Conservation (phyloP, 2,329 filamentous ascomycete species). For the Pseudogymnoascus sp. region DNA sequence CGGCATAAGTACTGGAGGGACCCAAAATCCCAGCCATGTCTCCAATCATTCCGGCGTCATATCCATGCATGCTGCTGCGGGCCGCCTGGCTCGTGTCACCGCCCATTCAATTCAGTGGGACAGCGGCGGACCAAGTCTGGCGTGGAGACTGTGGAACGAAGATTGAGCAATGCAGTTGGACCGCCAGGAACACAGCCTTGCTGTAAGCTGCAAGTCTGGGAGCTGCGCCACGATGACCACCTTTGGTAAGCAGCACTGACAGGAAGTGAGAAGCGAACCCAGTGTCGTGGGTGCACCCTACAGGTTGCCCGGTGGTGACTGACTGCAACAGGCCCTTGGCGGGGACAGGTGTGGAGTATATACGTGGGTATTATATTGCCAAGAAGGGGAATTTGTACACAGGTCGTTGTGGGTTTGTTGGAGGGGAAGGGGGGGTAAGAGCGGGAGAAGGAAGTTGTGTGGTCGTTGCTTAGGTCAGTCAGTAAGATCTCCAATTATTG, state of each 20-base stretch:
- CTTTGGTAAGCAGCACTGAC: conserved; percentile 5
- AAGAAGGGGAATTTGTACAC: conserved; percentile 1
- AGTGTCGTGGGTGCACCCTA: not conserved
- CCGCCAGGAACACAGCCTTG: conserved; percentile 1
- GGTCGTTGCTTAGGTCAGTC: not conserved
- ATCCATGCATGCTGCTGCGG: conserved; percentile 1
- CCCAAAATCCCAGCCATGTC: not conserved
- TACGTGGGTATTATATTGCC: conserved; percentile 4
- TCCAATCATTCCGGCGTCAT: not conserved
- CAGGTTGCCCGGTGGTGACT: not conserved
- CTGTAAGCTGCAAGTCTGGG: not conserved
- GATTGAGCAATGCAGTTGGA: not conserved
- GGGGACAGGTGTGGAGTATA: not conserved
- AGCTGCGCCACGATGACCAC: conserved; percentile 1
- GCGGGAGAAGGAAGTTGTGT: not conserved
- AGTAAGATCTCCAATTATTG: not conserved
- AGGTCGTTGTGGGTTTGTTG: conserved; percentile 2
- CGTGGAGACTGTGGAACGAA: not conserved
- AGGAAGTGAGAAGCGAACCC: conserved; percentile 5
- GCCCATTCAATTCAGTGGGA: conserved; percentile 3
- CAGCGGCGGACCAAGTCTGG: not conserved
- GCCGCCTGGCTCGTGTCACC: conserved; percentile 2
- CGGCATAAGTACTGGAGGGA: not conserved
- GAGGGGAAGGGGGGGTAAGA: not conserved
- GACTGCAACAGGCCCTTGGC: not conserved